Percentiles rank a stretch among this genome's conserved stretches.
Evolutionary conservation across 1,139 yeast species (phyloP).

Genomic region (Candida sojae): DNA sequence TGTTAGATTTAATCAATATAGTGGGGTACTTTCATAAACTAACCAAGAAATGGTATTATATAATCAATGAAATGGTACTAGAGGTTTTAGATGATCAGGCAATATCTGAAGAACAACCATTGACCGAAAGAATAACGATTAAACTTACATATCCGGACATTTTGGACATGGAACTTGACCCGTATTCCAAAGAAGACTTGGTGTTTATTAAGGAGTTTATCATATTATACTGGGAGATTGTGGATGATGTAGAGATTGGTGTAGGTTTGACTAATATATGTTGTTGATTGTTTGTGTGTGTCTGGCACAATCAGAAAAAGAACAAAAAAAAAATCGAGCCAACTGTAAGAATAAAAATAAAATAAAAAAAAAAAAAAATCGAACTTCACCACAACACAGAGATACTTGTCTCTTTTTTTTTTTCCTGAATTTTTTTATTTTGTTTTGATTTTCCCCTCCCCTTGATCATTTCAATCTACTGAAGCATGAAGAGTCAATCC

Average conservation of each 20-base stretch:
- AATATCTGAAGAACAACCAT: constrained; percentile 8
- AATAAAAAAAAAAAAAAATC: not conserved
- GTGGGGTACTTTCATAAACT: constrained; percentile 59
- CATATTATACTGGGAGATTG: constrained; percentile 52
- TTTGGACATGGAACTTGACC: constrained; percentile 74
- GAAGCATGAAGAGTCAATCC: constrained; percentile 26
- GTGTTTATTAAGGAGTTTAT: constrained; percentile 57
- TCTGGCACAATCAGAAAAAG: not conserved
- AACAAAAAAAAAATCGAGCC: not conserved
- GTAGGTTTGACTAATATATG: constrained; percentile 33
- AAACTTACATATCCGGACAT: constrained; percentile 59
- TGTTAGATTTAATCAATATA: constrained; percentile 28
- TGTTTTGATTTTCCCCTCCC: not conserved
- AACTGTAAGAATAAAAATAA: not conserved
- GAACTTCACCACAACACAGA: not conserved
- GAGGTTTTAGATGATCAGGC: constrained; percentile 19
- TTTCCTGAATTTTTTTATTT: no score
- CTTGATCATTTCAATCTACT: not conserved
- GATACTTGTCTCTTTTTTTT: not conserved
- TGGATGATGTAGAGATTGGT: constrained; percentile 35
- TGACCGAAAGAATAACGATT: constrained; percentile 21
- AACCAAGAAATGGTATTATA: constrained; percentile 45
- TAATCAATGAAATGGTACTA: constrained; percentile 37
- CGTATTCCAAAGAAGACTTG: constrained; percentile 59
- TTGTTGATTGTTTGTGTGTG: constrained; percentile 19